phyloP scores from a whole-genome alignment of 805 yeast species.

The Candida jianshihensis region DNA sequence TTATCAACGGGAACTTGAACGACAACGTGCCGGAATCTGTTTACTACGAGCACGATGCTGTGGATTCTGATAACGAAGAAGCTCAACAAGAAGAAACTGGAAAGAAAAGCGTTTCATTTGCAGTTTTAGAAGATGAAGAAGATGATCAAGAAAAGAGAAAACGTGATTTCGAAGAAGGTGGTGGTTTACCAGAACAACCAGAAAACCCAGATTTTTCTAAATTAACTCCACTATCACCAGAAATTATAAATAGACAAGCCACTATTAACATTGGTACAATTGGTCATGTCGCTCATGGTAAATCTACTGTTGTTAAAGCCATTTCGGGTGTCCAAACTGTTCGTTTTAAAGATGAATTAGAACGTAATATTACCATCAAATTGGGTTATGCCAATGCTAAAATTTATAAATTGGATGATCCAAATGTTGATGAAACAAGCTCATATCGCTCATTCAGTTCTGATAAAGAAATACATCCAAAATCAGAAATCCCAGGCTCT shows the following conservation, averaged over 20 bases:
- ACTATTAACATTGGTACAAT: conserved; percentile 97
- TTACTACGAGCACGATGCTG: conserved; percentile 27
- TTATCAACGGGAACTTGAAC: conserved; percentile 58
- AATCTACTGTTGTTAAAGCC: conserved; percentile 88
- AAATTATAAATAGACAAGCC: conserved; percentile 97
- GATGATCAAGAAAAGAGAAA: conserved; percentile 71
- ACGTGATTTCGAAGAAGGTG: conserved; percentile 93
- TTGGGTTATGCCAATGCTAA: conserved; percentile 99
- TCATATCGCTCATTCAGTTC: conserved; percentile 93
- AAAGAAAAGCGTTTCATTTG: conserved; percentile 80
- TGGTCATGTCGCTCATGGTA: conserved; percentile 96
- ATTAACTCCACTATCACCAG: conserved; percentile 86
- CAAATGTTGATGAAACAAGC: conserved; percentile 85
- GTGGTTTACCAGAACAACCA: conserved; percentile 97
- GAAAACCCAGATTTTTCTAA: conserved; percentile 74
- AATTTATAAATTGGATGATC: conserved; percentile 86
- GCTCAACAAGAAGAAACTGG: conserved; percentile 31
- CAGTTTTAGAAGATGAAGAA: conserved; percentile 61
- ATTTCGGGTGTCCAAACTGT: conserved; percentile 99
- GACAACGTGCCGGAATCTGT: conserved; percentile 24
- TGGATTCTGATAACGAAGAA: conserved; percentile 35
- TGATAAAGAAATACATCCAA: conserved; percentile 91
- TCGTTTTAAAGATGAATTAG: conserved; percentile 97
- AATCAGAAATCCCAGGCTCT: conserved; percentile 84
- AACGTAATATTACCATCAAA: conserved; percentile 97